Base-by-base conservation (phyloP, 768 basidiomycete genomes). In the Leccinum boreale region DNA sequence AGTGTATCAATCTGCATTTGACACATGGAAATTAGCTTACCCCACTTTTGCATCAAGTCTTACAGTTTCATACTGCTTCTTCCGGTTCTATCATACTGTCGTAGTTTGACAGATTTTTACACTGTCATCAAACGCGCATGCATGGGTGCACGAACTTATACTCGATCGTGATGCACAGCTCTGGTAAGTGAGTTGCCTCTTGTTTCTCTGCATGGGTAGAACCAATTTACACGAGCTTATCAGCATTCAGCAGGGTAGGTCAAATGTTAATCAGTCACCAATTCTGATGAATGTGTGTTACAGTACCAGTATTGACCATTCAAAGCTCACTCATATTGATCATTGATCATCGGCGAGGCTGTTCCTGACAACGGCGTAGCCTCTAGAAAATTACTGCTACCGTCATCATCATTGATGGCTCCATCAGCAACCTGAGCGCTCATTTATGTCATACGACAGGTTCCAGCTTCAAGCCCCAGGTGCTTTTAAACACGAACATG, bases 301-400 rank as follows among this genome's bases (percentile, higher is more conserved):
- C 3, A n/a, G 35, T 36, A 55, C 10, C 24, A 24, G 5, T 12
- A 17, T 29, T 1, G 31, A 5, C 12, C 33, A n/a, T 55, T 26
- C 39, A 29, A n/a, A 12, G n/a, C 14, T 46, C 19, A 5, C 21
- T 42, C n/a, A 19, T 17, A 39, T 39, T 5, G 5, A 47, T 17
- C 47, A n/a, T n/a, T 24, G 21, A 21, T 44, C 44, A 45, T 21
- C 17, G 7, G 5, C 17, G 19, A 21, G 54, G 60, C 53, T 14
- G 54, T 57, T 7, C 54, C 17, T 56, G 46, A 44, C 46, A 9
- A 45, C 50, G 4, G 42, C 47, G 44, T 45, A 53, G 58, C 19
- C 21, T 11, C 6, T 28, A 2, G 11, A 42, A 42, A 42, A 2
- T 42, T 19, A 42, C 4, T 15, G 26, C 21, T 31, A 47, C 24